These are phyloP conservation scores for Globisporangium solare DNA, from an alignment of 352 stramenopile genomes.

Conservation along the genomic window DNA sequence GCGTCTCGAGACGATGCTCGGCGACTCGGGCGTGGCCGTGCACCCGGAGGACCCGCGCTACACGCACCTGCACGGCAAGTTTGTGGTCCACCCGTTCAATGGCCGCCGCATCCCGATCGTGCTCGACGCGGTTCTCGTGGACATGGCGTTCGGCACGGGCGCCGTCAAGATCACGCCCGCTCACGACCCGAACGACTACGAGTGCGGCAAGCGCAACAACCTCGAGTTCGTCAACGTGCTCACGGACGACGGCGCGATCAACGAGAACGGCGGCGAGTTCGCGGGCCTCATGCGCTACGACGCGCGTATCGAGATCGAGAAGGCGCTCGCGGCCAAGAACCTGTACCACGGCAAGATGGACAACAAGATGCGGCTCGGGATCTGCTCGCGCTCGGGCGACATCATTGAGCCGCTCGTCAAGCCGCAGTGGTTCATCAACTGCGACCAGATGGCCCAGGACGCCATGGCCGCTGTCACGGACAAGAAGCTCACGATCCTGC, in stretches of 20 bases:
- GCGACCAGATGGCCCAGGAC: slow-evolving; percentile 72
- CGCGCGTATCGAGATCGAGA: slow-evolving; percentile 81
- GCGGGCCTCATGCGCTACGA: slow-evolving; percentile 88
- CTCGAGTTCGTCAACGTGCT: slow-evolving; percentile 98
- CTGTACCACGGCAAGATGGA: slow-evolving; percentile 96
- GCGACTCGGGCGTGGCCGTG: slow-evolving; percentile 97
- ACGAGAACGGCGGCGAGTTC: slow-evolving; percentile 90
- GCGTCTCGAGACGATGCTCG: slow-evolving; percentile 99
- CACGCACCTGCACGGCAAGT: slow-evolving; percentile 98
- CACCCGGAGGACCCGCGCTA: slow-evolving; percentile 99
- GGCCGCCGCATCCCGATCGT: slow-evolving; percentile 96
- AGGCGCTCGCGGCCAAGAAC: slow-evolving; percentile 92
- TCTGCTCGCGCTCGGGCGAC: slow-evolving; percentile 98
- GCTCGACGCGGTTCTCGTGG: slow-evolving; percentile 93
- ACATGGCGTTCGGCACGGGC: slow-evolving; percentile 98
- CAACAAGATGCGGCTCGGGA: slow-evolving; percentile 98
- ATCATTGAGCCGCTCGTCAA: slow-evolving; percentile 99
- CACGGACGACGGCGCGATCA: slow-evolving; percentile 95
- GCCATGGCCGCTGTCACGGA: slow-evolving; percentile 78
- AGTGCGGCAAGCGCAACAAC: slow-evolving; percentile 95
- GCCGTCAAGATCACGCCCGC: slow-evolving; percentile 99
- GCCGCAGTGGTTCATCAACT: slow-evolving; percentile 94
- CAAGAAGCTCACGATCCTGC: slow-evolving; percentile 80
- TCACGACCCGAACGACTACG: slow-evolving; percentile 99
- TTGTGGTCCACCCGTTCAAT: slow-evolving; percentile 98